Evolutionary conservation across 2,329 filamentous ascomycete genomes (phyloP).

Genomic region (Pyricularia pennisetigena): DNA sequence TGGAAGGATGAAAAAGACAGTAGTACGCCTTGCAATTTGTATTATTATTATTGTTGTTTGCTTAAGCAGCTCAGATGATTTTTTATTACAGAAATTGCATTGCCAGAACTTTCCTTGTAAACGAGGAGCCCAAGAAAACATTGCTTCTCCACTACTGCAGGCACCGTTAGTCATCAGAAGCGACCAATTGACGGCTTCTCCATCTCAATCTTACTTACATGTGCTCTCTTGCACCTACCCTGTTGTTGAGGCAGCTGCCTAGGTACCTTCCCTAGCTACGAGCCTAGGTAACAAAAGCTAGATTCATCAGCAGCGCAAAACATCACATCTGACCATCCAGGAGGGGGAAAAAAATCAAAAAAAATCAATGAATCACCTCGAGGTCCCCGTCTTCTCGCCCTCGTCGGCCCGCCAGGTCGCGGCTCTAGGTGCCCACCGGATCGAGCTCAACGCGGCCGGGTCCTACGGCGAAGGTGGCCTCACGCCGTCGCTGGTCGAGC

Average conservation of each 20-base stretch:
- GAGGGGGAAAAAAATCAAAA: too few relatives aligned
- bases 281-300: neutral
- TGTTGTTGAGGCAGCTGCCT: too few relatives aligned
- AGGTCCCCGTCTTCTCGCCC: constrained; percentile 44
- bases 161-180: too few relatives aligned
- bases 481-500: constrained; percentile 34
- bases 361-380: constrained; percentile 20
- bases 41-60: neutral
- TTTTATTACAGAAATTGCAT: neutral
- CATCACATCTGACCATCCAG: neutral
- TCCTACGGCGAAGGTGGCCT: constrained; percentile 42
- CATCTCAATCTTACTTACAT: too few relatives aligned
- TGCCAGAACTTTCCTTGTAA: neutral
- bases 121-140: neutral
- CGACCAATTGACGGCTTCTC: too few relatives aligned
- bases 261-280: too few relatives aligned
- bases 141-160: neutral
- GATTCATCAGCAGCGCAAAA: neutral
- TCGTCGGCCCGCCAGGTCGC: constrained; percentile 27
- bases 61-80: neutral
- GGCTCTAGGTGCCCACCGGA: constrained; percentile 32
- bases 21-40: neutral
- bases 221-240: too few relatives aligned
- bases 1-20: neutral
- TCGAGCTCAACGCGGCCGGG: constrained; percentile 42